Conservation (phyloP, 306 rosid species). For the Cucurbita ficifolia region DNA sequence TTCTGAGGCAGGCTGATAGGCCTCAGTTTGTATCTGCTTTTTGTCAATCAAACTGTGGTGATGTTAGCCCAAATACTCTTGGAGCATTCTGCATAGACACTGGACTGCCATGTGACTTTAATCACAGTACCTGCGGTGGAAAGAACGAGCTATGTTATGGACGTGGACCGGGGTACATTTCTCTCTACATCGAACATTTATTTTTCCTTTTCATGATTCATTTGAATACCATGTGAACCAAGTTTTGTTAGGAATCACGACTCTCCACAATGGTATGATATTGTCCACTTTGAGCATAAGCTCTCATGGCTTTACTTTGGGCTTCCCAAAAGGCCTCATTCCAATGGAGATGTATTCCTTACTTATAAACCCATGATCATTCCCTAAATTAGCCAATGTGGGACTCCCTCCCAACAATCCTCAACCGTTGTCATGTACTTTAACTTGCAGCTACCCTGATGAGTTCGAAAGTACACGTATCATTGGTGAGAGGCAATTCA, state of each 20-base stretch:
- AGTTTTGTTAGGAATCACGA: too few species aligned
- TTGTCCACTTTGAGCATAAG: too few species aligned
- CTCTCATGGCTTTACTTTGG: too few species aligned
- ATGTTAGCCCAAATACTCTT: slow-evolving; percentile 86
- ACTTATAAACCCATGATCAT: too few species aligned
- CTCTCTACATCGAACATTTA: slow-evolving; percentile 1
- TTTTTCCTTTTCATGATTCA: neutral
- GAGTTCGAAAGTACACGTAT: slow-evolving; percentile 92
- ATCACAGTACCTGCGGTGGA: slow-evolving; percentile 90
- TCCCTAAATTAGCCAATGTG: too few species aligned
- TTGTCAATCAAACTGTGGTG: slow-evolving; percentile 92
- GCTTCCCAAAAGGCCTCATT: too few species aligned
- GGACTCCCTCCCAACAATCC: too few species aligned
- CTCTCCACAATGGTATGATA: too few species aligned
- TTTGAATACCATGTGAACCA: neutral
- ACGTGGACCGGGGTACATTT: slow-evolving; percentile 77
- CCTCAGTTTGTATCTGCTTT: slow-evolving; percentile 80
- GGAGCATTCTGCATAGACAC: slow-evolving; percentile 77
- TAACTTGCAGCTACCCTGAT: slow-evolving; percentile 61
- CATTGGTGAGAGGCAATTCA: slow-evolving; percentile 70
- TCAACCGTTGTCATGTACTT: neutral
- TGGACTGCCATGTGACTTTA: slow-evolving; percentile 86
- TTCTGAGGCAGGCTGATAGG: slow-evolving; percentile 32
- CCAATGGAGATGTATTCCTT: too few species aligned
- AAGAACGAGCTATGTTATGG: slow-evolving; percentile 76